Conservation (phyloP, 805 yeast genomes). For the Nematodospora valgi region DNA sequence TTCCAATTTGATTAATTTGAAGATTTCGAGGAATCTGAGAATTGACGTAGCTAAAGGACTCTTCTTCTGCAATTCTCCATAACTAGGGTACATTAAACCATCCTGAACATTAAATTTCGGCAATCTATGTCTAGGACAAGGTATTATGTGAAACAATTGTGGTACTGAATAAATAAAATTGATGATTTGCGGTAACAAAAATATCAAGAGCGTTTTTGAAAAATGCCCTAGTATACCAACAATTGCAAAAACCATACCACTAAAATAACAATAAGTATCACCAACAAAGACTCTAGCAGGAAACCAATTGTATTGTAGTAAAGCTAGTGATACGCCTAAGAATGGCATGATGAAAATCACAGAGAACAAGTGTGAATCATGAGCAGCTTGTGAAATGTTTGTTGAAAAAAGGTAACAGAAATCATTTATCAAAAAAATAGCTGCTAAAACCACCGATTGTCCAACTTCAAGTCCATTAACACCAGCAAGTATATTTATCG, state of each 20-base stretch:
- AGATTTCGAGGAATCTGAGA: slow-evolving; percentile 36
- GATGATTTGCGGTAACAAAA: slow-evolving; percentile 87
- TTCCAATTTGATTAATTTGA: slow-evolving; percentile 45
- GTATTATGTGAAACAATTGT: slow-evolving; percentile 79
- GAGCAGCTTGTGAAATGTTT: slow-evolving; percentile 48
- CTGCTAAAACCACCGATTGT: slow-evolving; percentile 77
- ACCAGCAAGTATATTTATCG: slow-evolving; percentile 94
- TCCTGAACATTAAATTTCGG: slow-evolving; percentile 70
- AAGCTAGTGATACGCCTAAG: slow-evolving; percentile 75
- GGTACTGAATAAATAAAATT: slow-evolving; percentile 92
- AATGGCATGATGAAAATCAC: slow-evolving; percentile 80
- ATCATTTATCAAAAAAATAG: slow-evolving; percentile 74
- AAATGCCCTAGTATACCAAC: slow-evolving; percentile 96
- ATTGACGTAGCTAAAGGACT: slow-evolving; percentile 13
- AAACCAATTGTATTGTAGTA: slow-evolving; percentile 79
- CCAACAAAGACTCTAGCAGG: slow-evolving; percentile 96
- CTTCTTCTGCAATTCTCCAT: slow-evolving; percentile 30
- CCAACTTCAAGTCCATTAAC: slow-evolving; percentile 96
- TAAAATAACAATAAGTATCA: slow-evolving; percentile 95
- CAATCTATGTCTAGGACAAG: slow-evolving; percentile 93
- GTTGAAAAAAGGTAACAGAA: slow-evolving; percentile 54
- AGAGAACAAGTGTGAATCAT: slow-evolving; percentile 79
- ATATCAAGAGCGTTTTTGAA: slow-evolving; percentile 82
- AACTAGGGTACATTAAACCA: slow-evolving; percentile 69
- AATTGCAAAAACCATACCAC: slow-evolving; percentile 98